Conservation (phyloP, 805 yeast species). For the Blastobotrys terrestris region DNA sequence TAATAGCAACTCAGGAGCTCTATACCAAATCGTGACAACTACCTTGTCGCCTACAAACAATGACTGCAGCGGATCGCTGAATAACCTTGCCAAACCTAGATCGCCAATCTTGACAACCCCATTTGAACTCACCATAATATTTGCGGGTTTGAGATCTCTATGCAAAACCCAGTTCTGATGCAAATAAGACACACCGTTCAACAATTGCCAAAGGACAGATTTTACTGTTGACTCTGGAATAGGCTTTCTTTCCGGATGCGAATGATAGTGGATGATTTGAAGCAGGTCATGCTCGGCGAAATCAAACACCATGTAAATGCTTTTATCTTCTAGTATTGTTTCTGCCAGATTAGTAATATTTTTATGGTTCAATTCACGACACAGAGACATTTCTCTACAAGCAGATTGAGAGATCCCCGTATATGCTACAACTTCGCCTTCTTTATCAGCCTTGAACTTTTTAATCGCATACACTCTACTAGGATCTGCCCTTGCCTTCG, state of each 20-base stretch:
- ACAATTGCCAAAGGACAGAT: conserved; percentile 84
- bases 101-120: conserved; percentile 97
- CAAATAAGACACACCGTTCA: conserved; percentile 83
- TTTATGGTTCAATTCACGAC: conserved; percentile 75
- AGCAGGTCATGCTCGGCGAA: conserved; percentile 93
- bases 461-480: conserved; percentile 70
- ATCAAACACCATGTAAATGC: conserved; percentile 92
- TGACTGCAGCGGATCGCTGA: conserved; percentile 80
- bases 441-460: conserved; percentile 90
- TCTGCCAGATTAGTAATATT: conserved; percentile 78
- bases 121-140: conserved; percentile 85
- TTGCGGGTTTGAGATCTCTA: conserved; percentile 95
- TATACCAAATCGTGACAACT: conserved; percentile 94
- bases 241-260: conserved; percentile 76
- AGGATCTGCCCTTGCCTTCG: conserved; percentile 34
- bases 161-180: conserved; percentile 97
- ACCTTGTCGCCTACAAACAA: conserved; percentile 90
- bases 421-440: conserved; percentile 80
- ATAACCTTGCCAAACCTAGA: conserved; percentile 83
- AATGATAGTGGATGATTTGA: conserved; percentile 90
- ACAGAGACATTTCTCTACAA: conserved; percentile 90
- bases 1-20: conserved; percentile 86
- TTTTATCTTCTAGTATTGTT: conserved; percentile 77
- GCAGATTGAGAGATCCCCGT: conserved; percentile 97
- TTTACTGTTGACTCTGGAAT: conserved; percentile 77